Evolutionary conservation across 768 basidiomycete species (phyloP).

Genomic region (Agrocybe chaxingu): DNA sequence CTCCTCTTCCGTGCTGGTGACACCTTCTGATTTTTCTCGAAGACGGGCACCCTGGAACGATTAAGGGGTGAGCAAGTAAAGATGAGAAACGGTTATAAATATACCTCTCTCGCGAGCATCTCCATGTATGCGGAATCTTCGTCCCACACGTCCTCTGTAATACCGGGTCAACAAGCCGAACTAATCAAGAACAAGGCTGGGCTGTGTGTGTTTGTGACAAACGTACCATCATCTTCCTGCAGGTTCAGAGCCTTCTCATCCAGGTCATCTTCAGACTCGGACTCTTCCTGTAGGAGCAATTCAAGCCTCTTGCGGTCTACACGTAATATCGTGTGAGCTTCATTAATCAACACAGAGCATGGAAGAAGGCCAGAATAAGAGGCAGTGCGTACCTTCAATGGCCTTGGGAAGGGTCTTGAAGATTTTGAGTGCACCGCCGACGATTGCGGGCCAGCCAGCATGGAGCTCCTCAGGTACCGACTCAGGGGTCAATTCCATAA

Average conservation of each 20-base stretch:
- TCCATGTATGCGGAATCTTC: conserved; percentile 87
- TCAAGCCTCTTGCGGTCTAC: conserved; percentile 64
- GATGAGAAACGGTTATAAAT: conserved; percentile 15
- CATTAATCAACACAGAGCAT: neutral
- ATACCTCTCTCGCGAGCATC: conserved; percentile 78
- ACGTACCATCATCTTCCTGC: conserved; percentile 63
- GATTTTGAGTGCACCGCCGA: conserved; percentile 64
- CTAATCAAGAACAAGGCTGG: neutral
- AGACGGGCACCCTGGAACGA: conserved; percentile 63
- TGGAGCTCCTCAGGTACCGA: conserved; percentile 56
- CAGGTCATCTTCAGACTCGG: conserved; percentile 41
- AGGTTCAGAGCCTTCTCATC: conserved; percentile 60
- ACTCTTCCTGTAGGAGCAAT: conserved; percentile 38
- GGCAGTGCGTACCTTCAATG: conserved; percentile 50
- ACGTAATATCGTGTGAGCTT: conserved; percentile 39
- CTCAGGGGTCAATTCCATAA: conserved; percentile 66
- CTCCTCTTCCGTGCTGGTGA: conserved; percentile 46
- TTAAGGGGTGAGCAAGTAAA: conserved; percentile 3
- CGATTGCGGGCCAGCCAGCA: conserved; percentile 75
- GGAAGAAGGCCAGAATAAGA: neutral
- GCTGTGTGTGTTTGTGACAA: no score
- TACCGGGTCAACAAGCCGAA: conserved; percentile 9
- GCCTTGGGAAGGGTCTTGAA: conserved; percentile 81
- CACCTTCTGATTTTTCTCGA: conserved; percentile 57
- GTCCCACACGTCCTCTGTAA: conserved; percentile 83